phyloP scores from a whole-genome alignment of 2,329 filamentous ascomycete species.

The Ophiocordyceps polyrhachis-furcata region DNA sequence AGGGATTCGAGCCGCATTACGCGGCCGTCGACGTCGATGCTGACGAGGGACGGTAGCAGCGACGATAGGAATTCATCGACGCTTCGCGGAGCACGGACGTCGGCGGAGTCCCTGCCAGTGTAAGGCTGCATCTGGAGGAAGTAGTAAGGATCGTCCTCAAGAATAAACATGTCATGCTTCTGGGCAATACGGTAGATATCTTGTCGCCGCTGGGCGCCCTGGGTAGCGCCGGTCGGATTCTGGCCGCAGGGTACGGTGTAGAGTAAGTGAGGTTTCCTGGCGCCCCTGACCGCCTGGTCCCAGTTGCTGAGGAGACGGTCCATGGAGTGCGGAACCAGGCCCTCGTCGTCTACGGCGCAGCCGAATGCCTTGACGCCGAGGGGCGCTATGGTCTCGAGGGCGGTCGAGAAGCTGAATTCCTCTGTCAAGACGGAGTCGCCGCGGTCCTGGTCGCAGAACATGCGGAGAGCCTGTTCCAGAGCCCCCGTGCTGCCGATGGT shows the following conservation, averaged over 20 bases:
- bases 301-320: conserved; percentile 31
- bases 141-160: conserved; percentile 92
- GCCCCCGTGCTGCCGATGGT: conserved; percentile 74
- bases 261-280: conserved; percentile 32
- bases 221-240: conserved; percentile 80
- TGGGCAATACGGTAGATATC: conserved; percentile 62
- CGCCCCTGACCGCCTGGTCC: conserved; percentile 24
- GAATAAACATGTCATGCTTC: conserved; percentile 70
- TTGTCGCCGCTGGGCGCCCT: conserved; percentile 44
- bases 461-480: conserved; percentile 65
- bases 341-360: conserved; percentile 31
- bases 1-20: conserved; percentile 86
- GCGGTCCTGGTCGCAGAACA: conserved; percentile 52
- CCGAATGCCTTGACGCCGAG: conserved; percentile 33
- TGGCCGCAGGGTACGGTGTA: conserved; percentile 59
- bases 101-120: conserved; percentile 29
- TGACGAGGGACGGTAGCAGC: conserved; percentile 48
- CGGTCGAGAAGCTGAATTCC: conserved; percentile 75
- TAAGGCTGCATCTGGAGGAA: conserved; percentile 80
- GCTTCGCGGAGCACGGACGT: conserved; percentile 34
- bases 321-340: conserved; percentile 30
- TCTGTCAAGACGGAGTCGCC: conserved; percentile 71
- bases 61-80: conserved; percentile 55
- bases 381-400: conserved; percentile 37
- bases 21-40: conserved; percentile 69